Evolutionary conservation across 495 filamentous ascomycete species (phyloP).

Genomic region (Geopyxis carbonaria): DNA sequence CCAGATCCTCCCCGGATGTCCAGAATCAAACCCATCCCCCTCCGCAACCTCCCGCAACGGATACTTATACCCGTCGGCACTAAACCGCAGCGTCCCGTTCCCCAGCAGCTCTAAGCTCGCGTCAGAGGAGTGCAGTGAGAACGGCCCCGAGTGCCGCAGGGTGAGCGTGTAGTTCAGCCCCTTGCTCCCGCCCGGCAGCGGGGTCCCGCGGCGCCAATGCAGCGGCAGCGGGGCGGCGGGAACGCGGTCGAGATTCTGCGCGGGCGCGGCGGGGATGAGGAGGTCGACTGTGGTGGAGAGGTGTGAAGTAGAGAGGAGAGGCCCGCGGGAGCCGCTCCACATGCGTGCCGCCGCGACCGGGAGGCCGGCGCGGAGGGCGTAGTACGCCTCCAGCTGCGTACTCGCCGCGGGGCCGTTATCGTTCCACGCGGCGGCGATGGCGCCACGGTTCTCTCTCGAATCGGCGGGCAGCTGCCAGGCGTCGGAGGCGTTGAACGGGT

Average conservation of each 20-base stretch:
- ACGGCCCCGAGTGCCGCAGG: constrained; percentile 11
- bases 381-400: constrained; percentile 38
- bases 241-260: constrained; percentile 35
- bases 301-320: constrained; percentile 18
- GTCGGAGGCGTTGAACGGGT: constrained; percentile 30
- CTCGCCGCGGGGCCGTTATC: constrained; percentile 40
- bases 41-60: constrained; percentile 30
- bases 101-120: constrained; percentile 26
- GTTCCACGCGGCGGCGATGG: constrained; percentile 40
- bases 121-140: constrained; percentile 5
- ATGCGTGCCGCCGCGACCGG: constrained; percentile 32
- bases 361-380: constrained; percentile 36
- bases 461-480: constrained; percentile 24
- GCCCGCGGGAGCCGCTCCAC: constrained; percentile 31
- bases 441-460: constrained; percentile 30
- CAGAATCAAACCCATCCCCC: constrained; percentile 25
- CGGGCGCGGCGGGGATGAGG: constrained; percentile 29
- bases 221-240: neutral
- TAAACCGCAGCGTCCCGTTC: constrained; percentile 28
- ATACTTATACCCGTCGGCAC: constrained; percentile 34
- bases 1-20: constrained; percentile 29
- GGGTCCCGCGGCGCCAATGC: constrained; percentile 3
- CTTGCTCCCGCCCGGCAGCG: constrained; percentile 28
- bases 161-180: constrained; percentile 36
- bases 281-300: constrained; percentile 25